Percentiles rank a stretch among this genome's conserved stretches.
Conservation (phyloP, 768 basidiomycete genomes). For the Peribolospora baueri region DNA sequence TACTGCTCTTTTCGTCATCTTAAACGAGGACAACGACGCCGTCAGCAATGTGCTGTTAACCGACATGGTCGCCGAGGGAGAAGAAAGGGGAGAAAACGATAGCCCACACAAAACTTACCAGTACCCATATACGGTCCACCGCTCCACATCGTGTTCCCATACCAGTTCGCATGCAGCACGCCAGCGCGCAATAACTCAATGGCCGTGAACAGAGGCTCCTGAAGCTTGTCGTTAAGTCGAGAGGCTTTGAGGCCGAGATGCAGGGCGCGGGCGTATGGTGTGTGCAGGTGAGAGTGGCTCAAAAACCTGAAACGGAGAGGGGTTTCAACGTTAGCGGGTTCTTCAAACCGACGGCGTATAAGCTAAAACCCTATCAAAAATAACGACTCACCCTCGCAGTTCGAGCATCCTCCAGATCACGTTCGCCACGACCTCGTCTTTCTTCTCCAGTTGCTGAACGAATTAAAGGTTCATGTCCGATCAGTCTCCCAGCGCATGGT, state of each 20-base stretch:
- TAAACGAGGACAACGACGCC: slow-evolving; percentile 6
- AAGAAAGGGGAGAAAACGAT: slow-evolving; percentile 7
- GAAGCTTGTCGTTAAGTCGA: slow-evolving; percentile 89
- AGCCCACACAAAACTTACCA: slow-evolving; percentile 27
- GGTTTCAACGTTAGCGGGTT: not conserved
- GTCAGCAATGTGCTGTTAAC: not conserved
- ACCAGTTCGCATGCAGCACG: slow-evolving; percentile 37
- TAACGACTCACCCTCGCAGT: slow-evolving; percentile 51
- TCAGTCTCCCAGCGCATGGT: slow-evolving; percentile 20
- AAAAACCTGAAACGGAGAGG: slow-evolving; percentile 41
- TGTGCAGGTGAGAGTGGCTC: slow-evolving; percentile 64
- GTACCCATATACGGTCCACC: slow-evolving; percentile 87
- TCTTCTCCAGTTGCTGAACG: slow-evolving; percentile 52
- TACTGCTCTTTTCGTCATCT: slow-evolving; percentile 85
- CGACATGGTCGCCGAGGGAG: slow-evolving; percentile 4
- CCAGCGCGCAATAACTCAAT: slow-evolving; percentile 56
- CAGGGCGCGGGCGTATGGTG: slow-evolving; percentile 74
- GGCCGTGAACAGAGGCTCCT: slow-evolving; percentile 83
- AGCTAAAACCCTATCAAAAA: not conserved
- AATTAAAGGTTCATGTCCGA: slow-evolving; percentile 18
- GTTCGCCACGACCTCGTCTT: slow-evolving; percentile 94
- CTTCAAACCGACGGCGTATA: not conserved
- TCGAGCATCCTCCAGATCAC: slow-evolving; percentile 97
- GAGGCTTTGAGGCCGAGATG: slow-evolving; percentile 50
- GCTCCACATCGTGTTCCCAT: slow-evolving; percentile 66